phyloP scores from a whole-genome alignment of 768 basidiomycete species.

The Floccularia luteovirens region DNA sequence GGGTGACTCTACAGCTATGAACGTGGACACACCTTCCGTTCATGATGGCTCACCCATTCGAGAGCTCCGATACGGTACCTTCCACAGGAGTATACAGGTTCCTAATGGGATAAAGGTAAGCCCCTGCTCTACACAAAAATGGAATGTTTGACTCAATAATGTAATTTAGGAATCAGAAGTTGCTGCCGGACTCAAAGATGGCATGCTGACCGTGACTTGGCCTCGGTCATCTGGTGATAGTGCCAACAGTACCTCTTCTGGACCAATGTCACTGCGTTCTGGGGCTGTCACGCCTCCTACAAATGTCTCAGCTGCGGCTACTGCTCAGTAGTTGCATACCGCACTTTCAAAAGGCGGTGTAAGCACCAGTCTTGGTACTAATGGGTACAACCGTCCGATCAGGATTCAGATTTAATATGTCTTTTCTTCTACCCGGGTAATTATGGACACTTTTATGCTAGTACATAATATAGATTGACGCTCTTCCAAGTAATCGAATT shows the following conservation, averaged over 20 bases:
- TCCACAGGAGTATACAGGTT: constrained; percentile 27
- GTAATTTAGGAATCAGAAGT: constrained; percentile 25
- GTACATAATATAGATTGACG: no score
- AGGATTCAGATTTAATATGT: no score
- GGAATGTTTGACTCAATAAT: constrained; percentile 14
- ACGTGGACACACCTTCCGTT: constrained; percentile 5
- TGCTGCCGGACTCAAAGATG: constrained; percentile 25
- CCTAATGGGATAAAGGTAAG: constrained; percentile 30
- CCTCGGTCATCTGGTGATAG: constrained; percentile 21
- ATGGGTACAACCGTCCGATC: no score
- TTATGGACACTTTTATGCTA: no score
- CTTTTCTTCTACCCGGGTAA: no score
- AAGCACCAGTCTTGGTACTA: no score
- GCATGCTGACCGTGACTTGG: constrained; percentile 36
- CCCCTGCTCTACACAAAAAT: constrained; percentile 6
- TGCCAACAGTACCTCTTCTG: no score
- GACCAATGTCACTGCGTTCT: no score
- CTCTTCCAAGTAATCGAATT: no score
- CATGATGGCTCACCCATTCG: constrained; percentile 15
- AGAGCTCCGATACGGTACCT: constrained; percentile 38
- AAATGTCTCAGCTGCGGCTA: neutral
- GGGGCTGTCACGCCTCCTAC: no score
- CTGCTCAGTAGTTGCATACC: no score
- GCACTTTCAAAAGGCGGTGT: no score
- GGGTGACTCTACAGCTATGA: constrained; percentile 9